phyloP scores from a whole-genome alignment of 345 rosid species.

The Citrus sp. region DNA sequence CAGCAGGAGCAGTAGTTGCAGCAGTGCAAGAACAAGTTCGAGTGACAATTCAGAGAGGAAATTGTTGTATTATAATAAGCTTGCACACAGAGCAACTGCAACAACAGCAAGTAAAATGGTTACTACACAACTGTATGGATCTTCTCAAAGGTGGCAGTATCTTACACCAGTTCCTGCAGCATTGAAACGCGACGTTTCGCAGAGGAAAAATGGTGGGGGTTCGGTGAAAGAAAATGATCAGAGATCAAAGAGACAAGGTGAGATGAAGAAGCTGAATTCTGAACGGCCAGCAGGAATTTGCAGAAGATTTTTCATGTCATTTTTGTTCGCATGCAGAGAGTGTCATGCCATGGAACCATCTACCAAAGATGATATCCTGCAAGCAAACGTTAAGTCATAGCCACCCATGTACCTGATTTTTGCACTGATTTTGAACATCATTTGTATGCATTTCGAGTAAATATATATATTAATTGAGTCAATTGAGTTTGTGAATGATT shows the following conservation, averaged over 20 bases:
- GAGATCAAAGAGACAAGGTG: constrained; percentile 13
- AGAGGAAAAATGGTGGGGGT: constrained; percentile 22
- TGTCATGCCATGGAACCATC: constrained; percentile 89
- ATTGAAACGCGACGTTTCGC: constrained; percentile 50
- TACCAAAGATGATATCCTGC: constrained; percentile 21
- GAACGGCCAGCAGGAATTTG: constrained; percentile 33
- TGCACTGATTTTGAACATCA: not conserved
- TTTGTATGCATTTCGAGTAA: not conserved
- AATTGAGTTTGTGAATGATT: constrained; percentile 6
- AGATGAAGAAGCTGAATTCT: constrained; percentile 13
- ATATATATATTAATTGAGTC: not conserved
- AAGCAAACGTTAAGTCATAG: not conserved
- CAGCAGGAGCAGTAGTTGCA: constrained; percentile 64
- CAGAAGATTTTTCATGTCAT: constrained; percentile 44
- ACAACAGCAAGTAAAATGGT: constrained; percentile 45
- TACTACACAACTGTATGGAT: constrained; percentile 52
- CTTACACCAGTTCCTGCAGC: constrained; percentile 42
- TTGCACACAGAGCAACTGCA: constrained; percentile 4
- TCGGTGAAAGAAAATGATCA: constrained; percentile 25
- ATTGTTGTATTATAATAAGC: constrained; percentile 22
- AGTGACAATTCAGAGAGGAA: constrained; percentile 38
- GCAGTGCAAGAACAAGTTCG: constrained; percentile 68
- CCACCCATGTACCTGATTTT: not conserved
- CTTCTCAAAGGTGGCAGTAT: constrained; percentile 72
- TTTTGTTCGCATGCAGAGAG: constrained; percentile 59